Conservation (phyloP, 208 protist genomes). For the Trichomonas tenax region DNA sequence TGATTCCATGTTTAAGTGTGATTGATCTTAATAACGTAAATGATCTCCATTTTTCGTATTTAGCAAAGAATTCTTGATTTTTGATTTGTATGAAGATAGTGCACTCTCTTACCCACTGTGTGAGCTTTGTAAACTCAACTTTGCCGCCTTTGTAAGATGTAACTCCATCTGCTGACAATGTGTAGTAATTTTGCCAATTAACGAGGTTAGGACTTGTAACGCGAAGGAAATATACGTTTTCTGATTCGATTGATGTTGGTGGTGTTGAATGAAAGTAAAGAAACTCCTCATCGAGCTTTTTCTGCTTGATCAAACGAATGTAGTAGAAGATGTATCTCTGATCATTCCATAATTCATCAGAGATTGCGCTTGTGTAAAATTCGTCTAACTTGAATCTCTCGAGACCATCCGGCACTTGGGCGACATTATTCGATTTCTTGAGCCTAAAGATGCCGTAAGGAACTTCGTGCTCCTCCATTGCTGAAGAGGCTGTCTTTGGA, state of each 20-base stretch:
- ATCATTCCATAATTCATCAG: conserved; percentile 16
- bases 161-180: neutral
- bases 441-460: neutral
- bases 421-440: neutral
- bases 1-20: neutral
- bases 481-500: neutral
- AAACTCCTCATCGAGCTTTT: neutral
- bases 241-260: neutral
- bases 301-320: neutral
- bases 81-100: neutral
- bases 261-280: neutral
- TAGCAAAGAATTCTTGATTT: neutral
- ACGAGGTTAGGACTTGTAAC: neutral
- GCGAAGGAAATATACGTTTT: neutral
- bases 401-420: neutral
- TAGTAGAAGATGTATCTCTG: neutral
- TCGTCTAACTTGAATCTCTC: neutral
- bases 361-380: neutral
- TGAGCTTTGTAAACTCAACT: neutral
- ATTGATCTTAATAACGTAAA: neutral
- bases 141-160: neutral
- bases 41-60: conserved; percentile 16
- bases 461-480: neutral
- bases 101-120: neutral
- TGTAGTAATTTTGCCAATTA: conserved; percentile 16